Evolutionary conservation across 2,329 filamentous ascomycete genomes (phyloP), one percentile per base, ranked within the genome.

Genomic region (Magnaporthiopsis incrustans): DNA sequence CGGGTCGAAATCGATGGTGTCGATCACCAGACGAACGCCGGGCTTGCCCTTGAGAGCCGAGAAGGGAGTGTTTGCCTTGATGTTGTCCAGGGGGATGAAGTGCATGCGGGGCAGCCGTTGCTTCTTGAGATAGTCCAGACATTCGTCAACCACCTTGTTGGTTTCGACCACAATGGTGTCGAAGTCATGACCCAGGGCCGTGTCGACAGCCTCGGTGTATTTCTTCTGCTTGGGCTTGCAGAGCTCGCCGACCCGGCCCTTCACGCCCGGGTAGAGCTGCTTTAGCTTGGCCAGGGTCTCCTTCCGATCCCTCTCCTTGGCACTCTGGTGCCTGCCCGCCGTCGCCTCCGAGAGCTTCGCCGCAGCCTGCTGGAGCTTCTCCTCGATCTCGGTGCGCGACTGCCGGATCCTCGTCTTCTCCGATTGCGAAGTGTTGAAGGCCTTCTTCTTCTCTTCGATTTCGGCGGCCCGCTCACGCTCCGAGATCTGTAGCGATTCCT

Each of bases 201-300:
- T 96, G 70, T 91, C 92, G 67, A 99, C 91, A 59, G 95, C 95
- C 69, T 95, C 91, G 67, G 95, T 91, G 71, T 89, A 99, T 75
- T 97, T 98, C 77, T 96, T 97, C 78, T 97, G 92, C 76, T 97
- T 98, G 1, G 95, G 94, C 68, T 91, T 93, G 78, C 95, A 97
- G 57, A 99, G 84, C 68, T 97, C 92, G 67, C 92, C 91, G 59
- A 98, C 86, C 59, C 94, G 88, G 26, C 95, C 95, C 69, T 91
- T 91, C 59, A 99, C 94, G 60, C 94, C 94, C 1, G 92, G 91
- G 70, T 92, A 97, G 67, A 97, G 90, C 63, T 92, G 89, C 75
- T 96, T 97, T 71, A 99, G 81, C 38, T 91, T 88, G 14, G 88
- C 87, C 44, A 98, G 88, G 72, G 91, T 90, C 72, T 97, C 93